Base-by-base conservation (phyloP, 192 early-diverging fungal species). In the Mortierella claussenii region DNA sequence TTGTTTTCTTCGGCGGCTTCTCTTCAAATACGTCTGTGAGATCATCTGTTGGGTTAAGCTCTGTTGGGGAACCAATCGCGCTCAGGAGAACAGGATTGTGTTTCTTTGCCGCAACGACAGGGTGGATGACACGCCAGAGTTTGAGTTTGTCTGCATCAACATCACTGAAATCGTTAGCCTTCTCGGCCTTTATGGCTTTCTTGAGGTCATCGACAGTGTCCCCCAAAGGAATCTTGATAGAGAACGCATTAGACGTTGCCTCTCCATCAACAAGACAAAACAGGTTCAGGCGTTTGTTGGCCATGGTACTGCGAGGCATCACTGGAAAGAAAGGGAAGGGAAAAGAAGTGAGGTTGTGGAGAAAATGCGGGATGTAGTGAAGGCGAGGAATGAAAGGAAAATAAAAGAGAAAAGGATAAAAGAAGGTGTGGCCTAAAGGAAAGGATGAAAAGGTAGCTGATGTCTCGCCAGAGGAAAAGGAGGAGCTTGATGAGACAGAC, bases 51-150 rank as follows among this genome's bases (percentile, higher is more conserved):
- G 55, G 43, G 43, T 45, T 24, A 7, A 45, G 40, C 43, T 59
- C 56, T 26, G 21, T 27, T 3, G 37, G 37, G 42, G 21, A 26
- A 45, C 44, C 56, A 42, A 57, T 12, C 33, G 34, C 21, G 36
- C 21, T 57, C 36, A 57, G 21, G 36, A 43, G 33, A 43, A 57
- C 15, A 8, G 55, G 55, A 9, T 57, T 6, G 55, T 57, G 55
- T 15, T 43, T 57, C 15, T 57, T 15, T 8, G 40, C 40, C 21
- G 55, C 55, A 57, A 57, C 42, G 37, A 57, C 55, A 17, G 56
- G 56, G 44, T 45, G 37, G 23, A 24, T 27, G 26, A 58, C 42
- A 24, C 56, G 37, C 56, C 56, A 58, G 40, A 58, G 56, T 6
- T 5, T 45, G 42, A 58, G 55, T n/a, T 57, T 15, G 15, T 57